Base-by-base conservation (phyloP, 352 stramenopile species). In the Globisporangium alternatum region DNA sequence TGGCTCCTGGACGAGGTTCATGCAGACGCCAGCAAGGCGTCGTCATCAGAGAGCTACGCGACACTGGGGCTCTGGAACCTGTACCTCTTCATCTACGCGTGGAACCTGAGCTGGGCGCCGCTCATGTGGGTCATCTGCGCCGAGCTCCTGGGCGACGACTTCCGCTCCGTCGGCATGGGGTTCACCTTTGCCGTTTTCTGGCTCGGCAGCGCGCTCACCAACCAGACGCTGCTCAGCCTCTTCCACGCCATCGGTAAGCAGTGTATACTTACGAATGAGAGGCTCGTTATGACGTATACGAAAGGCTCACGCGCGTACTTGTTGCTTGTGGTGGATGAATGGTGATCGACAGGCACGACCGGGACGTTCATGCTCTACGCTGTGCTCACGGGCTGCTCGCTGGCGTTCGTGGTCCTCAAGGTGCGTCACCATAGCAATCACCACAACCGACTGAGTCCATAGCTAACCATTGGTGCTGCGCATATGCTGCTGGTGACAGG, bases 81-180 rank as follows among this genome's bases (percentile, higher is more conserved):
- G 7, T 91, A 89, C 60, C 39, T 76, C 8, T 89, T 89, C 49
- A 91, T 91, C 60, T 91, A 78, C 52, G 79, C 80, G 25, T 89
- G 82, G 80, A 91, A 91, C 60, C 58, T 89, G 28, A 91, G 82
- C 63, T 91, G 80, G 82, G 79, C 82, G 5, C 82, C 82, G 39
- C 66, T 90, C 54, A 91, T 91, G 82, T 88, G 78, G 77, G 82
- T 91, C 56, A 72, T 89, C 44, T 88, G 82, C 64, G 83, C 79
- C 8, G 82, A 90, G 53, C 39, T 91, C 13, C 68, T 91, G 3
- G 78, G 80, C 5, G 76, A 88, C 57, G 79, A 89, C n/a, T 68
- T 88, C 47, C 78, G 82, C n/a, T 91, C 82, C 19, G 70, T 90
- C 15, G 78, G 78, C 56, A 89, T 91, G 82, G 82, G 82, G 4